Base-by-base conservation (phyloP, 2,329 filamentous ascomycete species). In the Colletotrichum sidae region DNA sequence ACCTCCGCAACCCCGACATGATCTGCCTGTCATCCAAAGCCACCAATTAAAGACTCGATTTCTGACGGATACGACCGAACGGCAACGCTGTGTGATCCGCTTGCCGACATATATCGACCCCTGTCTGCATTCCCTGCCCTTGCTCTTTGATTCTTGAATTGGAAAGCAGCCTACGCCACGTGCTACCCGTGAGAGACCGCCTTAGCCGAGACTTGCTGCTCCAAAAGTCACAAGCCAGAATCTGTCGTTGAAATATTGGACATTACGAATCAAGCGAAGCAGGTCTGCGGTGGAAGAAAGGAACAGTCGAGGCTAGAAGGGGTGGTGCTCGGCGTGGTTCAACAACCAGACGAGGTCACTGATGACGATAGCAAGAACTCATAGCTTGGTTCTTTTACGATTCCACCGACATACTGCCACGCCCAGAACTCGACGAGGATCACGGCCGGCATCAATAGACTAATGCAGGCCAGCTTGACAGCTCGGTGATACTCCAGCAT, bases 401-500 rank as follows among this genome's bases (percentile, higher is more conserved):
- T 53, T 62, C 12, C 12, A 35, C 46, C 62, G 58, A 62, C 51
- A 55, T 56, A 55, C 17, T 15, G 35, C 58, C 58, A 52, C 33
- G 25, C 11, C 39, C 52, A 52, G 39, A 39, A 45, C 47, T 15
- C 42, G 11, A 50, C 42, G 59, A 51, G 52, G 41, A 42, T 34
- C 37, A 44, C 50, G 33, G 49, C 57, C 13, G 47, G 44, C 33
- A 37, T 62, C 53, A 55, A 34, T n/a, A 33, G 17, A 45, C 63
- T 63, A 56, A 63, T 66, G 63, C 63, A 55, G 52, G 41, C 42
- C 58, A 34, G 34, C 47, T 63, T 63, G 47, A 66, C 53, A 57
- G 52, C 59, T 66, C 63, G 53, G 63, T 66, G 52, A 57, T 57
- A 66, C 63, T 57, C 53, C 47, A 9, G 53, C 38, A 66, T 63